Evolutionary conservation across 768 basidiomycete genomes (phyloP).

Genomic region (Tephrocybe sp.): DNA sequence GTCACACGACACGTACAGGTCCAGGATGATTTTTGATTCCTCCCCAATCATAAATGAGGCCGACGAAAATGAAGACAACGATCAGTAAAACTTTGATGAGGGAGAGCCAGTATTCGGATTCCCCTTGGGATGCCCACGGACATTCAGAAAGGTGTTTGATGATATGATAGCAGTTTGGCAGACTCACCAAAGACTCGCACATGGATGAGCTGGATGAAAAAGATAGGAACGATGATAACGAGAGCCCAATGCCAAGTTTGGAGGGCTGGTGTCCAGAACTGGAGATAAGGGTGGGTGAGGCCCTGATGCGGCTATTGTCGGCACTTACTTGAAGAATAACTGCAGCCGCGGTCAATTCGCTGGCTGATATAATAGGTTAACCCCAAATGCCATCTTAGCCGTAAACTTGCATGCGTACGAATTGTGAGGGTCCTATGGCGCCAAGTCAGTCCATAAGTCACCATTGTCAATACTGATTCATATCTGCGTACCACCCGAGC

Average conservation of each 20-base stretch:
- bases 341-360: constrained; percentile 58
- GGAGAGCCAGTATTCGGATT: constrained; percentile 65
- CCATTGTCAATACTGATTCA: background rate
- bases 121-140: constrained; percentile 32
- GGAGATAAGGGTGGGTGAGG: background rate
- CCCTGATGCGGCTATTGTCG: background rate
- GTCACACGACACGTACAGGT: constrained; percentile 38
- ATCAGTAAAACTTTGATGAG: constrained; percentile 65
- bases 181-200: constrained; percentile 55
- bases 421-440: constrained; percentile 24
- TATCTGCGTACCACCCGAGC: constrained; percentile 42
- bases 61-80: constrained; percentile 59
- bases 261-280: constrained; percentile 48
- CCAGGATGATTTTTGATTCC: constrained; percentile 59
- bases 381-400: background rate
- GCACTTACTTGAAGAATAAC: constrained; percentile 44
- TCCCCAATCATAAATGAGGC: constrained; percentile 63
- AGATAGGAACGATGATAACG: constrained; percentile 52
- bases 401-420: constrained; percentile 16
- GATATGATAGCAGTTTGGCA: background rate
- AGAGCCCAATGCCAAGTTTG: constrained; percentile 58
- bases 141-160: too few relatives aligned
- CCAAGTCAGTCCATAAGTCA: background rate
- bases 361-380: constrained; percentile 35
- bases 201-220: constrained; percentile 53